Conservation (phyloP, 495 filamentous ascomycete genomes). For the Tricharina praecox region DNA sequence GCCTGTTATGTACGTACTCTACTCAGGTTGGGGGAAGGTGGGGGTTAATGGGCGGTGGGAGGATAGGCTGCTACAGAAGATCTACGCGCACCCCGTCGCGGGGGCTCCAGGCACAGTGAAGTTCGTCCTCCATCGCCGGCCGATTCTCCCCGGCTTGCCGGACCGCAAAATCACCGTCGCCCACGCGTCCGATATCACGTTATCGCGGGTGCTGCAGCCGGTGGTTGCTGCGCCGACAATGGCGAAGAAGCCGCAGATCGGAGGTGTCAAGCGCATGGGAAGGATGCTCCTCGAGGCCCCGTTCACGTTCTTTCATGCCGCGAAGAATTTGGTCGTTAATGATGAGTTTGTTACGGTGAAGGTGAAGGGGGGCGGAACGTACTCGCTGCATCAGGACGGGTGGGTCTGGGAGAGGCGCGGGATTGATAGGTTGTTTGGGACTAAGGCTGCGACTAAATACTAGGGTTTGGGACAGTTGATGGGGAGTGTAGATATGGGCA, state of each 20-base stretch:
- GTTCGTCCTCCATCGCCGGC: slow-evolving; percentile 16
- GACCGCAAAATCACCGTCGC: slow-evolving; percentile 13
- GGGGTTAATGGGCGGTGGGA: too few relatives aligned
- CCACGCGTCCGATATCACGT: not conserved
- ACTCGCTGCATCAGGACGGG: slow-evolving; percentile 18
- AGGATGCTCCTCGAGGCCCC: not conserved
- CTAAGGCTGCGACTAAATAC: not conserved
- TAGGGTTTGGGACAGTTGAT: too few relatives aligned
- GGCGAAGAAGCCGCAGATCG: not conserved
- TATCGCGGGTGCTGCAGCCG: not conserved
- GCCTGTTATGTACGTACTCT: too few relatives aligned
- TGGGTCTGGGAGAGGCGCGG: slow-evolving; percentile 25
- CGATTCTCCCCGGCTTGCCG: slow-evolving; percentile 16
- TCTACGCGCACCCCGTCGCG: slow-evolving; percentile 15
- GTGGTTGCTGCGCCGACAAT: slow-evolving; percentile 5
- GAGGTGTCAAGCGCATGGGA: not conserved
- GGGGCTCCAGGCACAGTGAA: not conserved
- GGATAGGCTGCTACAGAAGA: slow-evolving; percentile 15
- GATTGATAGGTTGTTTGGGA: slow-evolving; percentile 16
- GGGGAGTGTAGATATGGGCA: too few relatives aligned
- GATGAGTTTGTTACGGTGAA: slow-evolving; percentile 14
- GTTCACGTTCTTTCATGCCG: not conserved
- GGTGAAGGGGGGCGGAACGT: slow-evolving; percentile 13
- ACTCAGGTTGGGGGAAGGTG: not conserved
- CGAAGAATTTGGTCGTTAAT: not conserved